Evolutionary conservation across 208 protist genomes (phyloP).

Genomic region (Trypanosomatidae sp.): DNA sequence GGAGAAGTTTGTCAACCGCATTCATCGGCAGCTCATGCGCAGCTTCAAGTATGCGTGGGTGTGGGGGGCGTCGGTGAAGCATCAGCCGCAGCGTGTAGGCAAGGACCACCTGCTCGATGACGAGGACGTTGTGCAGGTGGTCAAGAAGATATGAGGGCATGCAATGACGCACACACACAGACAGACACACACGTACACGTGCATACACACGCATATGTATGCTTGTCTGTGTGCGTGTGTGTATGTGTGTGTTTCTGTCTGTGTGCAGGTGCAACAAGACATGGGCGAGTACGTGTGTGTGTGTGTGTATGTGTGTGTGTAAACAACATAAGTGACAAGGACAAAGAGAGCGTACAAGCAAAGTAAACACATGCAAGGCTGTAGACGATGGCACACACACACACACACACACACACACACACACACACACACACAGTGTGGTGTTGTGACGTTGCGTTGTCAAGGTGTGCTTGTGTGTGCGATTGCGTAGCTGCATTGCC

Average conservation of each 20-base stretch:
- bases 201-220: constrained; percentile 3
- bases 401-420: too few species aligned
- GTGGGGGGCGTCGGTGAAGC: constrained; percentile 97
- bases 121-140: constrained; percentile 98
- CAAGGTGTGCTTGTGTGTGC: neutral
- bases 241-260: constrained; percentile 1
- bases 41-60: constrained; percentile 98
- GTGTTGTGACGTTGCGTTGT: neutral
- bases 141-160: constrained; percentile 53
- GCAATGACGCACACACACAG: neutral
- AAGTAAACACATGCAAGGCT: too few species aligned
- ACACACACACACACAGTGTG: neutral
- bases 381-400: too few species aligned
- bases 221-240: constrained; percentile 1
- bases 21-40: constrained; percentile 95
- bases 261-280: constrained; percentile 1
- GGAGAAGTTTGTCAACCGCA: constrained; percentile 94
- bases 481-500: neutral
- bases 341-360: neutral
- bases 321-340: neutral
- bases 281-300: neutral
- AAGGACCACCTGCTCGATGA: constrained; percentile 96
- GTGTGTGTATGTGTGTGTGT: constrained; percentile 1
- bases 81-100: constrained; percentile 94
- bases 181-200: neutral